Conservation (phyloP, 768 basidiomycete genomes). For the Daedaleopsis nitida region DNA sequence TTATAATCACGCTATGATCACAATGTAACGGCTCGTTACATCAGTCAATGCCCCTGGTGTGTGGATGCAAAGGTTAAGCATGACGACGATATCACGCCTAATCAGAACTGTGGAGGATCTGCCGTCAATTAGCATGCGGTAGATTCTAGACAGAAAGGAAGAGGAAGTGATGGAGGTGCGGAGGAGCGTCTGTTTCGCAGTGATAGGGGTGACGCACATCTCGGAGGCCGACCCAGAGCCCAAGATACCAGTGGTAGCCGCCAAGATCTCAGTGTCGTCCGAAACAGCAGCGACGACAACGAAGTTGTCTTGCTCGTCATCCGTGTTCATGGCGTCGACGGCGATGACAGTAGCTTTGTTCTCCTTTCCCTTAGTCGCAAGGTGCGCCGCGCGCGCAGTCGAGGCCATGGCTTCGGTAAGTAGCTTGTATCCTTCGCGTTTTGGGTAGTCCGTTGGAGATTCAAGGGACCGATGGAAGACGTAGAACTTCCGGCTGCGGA, state of each 20-base stretch:
- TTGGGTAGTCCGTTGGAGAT: conserved; percentile 2
- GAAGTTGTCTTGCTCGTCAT: not conserved
- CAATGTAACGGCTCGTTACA: not conserved
- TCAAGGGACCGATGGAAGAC: not conserved
- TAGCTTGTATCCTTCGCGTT: not conserved
- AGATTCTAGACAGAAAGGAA: not conserved
- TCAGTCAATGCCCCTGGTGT: too few relatives aligned
- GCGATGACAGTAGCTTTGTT: not conserved
- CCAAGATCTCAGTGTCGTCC: too few relatives aligned
- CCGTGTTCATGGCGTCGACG: not conserved
- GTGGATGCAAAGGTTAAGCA: not conserved
- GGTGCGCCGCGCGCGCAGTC: not conserved
- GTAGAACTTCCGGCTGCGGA: conserved; percentile 8
- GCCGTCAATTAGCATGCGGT: conserved; percentile 3
- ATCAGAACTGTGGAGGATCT: conserved; percentile 14
- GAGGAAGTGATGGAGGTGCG: not conserved
- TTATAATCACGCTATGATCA: too few relatives aligned
- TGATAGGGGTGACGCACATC: not conserved
- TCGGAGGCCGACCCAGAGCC: not conserved
- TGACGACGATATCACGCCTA: not conserved
- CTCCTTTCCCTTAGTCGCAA: not conserved
- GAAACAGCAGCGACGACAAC: not conserved
- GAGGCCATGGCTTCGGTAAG: not conserved
- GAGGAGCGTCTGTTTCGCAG: not conserved
- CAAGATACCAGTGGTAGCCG: not conserved